Evolutionary conservation across 495 filamentous ascomycete genomes (phyloP).

Genomic region (Neurospora sp.): DNA sequence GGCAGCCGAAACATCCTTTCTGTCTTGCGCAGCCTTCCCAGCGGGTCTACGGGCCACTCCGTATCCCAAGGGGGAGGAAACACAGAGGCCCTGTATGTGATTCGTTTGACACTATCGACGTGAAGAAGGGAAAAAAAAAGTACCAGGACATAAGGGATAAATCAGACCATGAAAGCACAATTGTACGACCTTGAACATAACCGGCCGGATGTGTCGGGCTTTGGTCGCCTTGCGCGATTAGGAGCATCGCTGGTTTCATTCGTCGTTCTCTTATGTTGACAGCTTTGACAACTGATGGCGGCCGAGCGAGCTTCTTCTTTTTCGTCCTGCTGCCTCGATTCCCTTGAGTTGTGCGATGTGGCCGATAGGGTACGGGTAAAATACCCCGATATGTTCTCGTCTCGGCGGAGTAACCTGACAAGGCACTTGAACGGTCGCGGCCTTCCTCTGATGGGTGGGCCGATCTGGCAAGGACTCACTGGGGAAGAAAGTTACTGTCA

Average conservation of each 20-base stretch:
- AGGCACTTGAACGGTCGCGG: neutral
- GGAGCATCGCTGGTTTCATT: neutral
- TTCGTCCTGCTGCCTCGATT: neutral
- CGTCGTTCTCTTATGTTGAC: neutral
- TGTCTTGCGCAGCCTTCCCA: neutral
- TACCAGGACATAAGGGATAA: neutral
- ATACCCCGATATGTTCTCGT: neutral
- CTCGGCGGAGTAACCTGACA: neutral
- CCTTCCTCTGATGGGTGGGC: constrained; percentile 1
- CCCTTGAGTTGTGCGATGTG: neutral
- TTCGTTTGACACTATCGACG: constrained; percentile 1
- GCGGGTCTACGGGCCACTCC: neutral
- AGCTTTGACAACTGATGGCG: neutral
- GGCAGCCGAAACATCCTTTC: constrained; percentile 6
- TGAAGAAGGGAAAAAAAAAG: neutral
- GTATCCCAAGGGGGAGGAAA: constrained; percentile 5
- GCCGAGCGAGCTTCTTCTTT: neutral
- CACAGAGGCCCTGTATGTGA: constrained; percentile 1
- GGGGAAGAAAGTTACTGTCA: neutral
- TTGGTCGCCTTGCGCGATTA: neutral
- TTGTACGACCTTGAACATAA: neutral
- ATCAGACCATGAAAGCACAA: neutral
- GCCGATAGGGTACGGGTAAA: neutral
- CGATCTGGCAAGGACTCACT: constrained; percentile 10
- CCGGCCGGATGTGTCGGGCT: neutral